These are phyloP conservation scores for Myochromella boudieri DNA, from an alignment of 768 basidiomycete species.

Conservation along the genomic window DNA sequence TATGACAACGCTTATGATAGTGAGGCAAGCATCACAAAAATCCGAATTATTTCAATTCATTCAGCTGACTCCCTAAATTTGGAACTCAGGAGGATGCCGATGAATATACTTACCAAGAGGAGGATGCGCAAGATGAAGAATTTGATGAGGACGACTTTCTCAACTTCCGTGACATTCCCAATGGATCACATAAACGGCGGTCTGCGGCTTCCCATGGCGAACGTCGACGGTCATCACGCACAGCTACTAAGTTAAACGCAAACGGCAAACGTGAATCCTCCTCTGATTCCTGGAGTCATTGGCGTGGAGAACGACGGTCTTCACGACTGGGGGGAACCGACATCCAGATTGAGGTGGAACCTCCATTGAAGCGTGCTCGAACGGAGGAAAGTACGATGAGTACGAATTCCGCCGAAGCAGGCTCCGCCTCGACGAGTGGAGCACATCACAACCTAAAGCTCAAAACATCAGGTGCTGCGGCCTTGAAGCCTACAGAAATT, in stretches of 20 bases:
- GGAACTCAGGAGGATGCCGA: constrained; percentile 55
- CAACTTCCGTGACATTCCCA: constrained; percentile 42
- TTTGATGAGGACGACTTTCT: constrained; percentile 54
- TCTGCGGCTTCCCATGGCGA: constrained; percentile 26
- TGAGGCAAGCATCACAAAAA: constrained; percentile 49
- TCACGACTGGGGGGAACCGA: constrained; percentile 63
- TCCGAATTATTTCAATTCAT: constrained; percentile 15
- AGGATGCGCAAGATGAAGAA: constrained; percentile 66
- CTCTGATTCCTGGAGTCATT: constrained; percentile 54
- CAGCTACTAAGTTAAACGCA: constrained; percentile 40
- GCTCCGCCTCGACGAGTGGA: constrained; percentile 27
- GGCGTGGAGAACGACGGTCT: constrained; percentile 79
- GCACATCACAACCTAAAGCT: constrained; percentile 39
- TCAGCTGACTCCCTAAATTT: constrained; percentile 30
- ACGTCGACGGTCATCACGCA: constrained; percentile 56
- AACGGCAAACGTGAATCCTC: constrained; percentile 55
- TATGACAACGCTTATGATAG: constrained; percentile 66
- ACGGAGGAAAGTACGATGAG: constrained; percentile 74
- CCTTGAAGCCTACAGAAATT: constrained; percentile 68
- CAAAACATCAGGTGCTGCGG: constrained; percentile 61
- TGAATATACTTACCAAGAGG: constrained; percentile 67
- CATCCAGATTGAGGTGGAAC: constrained; percentile 46
- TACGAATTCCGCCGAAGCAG: constrained; percentile 47
- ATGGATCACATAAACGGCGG: constrained; percentile 38
- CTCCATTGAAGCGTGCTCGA: constrained; percentile 66